Conservation (phyloP, 805 yeast species). For the Yamadazyma phyllophila region DNA sequence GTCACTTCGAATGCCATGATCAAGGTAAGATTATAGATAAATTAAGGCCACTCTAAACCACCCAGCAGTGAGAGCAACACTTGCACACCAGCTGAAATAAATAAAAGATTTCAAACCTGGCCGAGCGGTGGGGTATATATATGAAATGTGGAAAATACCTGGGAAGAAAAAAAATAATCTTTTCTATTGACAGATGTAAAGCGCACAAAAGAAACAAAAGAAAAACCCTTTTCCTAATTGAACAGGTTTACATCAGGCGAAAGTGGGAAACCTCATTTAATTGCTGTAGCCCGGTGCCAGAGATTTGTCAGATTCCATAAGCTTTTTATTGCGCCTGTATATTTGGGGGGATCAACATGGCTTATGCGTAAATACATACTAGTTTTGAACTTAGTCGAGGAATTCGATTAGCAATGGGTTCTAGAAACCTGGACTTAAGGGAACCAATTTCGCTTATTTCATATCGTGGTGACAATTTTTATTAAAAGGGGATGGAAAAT, state of each 20-base stretch:
- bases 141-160: neutral
- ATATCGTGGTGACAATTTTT: neutral
- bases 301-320: neutral
- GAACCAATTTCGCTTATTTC: neutral
- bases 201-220: constrained; percentile 2
- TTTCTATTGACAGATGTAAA: neutral
- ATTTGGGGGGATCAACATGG: neutral
- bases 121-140: neutral
- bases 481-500: neutral
- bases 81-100: neutral
- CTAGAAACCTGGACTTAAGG: neutral
- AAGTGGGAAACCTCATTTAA: neutral
- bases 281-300: neutral
- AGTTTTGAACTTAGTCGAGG: too few relatives aligned
- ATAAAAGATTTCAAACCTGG: neutral
- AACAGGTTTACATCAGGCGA: neutral
- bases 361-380: too few relatives aligned
- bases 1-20: constrained; percentile 54
- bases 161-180: neutral
- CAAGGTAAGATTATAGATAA: neutral
- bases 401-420: neutral
- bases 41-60: neutral
- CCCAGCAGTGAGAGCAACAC: neutral
- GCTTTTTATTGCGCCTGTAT: neutral
- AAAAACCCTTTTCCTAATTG: constrained; percentile 4